Evolutionary conservation across 306 rosid species (phyloP).

Genomic region (Albizia julibrissin): DNA sequence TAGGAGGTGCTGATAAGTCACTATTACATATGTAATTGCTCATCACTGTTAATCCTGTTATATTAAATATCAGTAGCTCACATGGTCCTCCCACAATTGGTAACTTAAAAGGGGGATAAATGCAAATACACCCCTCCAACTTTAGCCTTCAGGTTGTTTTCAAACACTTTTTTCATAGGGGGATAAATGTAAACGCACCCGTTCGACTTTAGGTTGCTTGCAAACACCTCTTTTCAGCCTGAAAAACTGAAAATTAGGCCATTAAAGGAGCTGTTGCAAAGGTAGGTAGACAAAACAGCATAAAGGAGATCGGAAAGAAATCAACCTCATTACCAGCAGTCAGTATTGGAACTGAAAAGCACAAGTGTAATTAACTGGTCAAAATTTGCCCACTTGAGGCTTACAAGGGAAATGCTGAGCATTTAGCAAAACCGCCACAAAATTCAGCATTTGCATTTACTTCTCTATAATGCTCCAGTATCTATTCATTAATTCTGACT

Average conservation of each 20-base stretch:
- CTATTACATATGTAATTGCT: neutral
- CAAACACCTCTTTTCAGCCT: neutral
- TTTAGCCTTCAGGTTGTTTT: neutral
- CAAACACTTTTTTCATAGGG: neutral
- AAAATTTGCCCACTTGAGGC: neutral
- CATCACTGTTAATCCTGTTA: neutral
- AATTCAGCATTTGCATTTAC: slow-evolving; percentile 22
- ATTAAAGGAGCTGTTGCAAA: neutral
- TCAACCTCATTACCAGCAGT: slow-evolving; percentile 13
- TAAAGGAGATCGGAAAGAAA: slow-evolving; percentile 11
- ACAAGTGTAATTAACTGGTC: slow-evolving; percentile 27
- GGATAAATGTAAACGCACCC: too few species aligned
- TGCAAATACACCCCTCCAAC: neutral
- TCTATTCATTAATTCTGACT: slow-evolving; percentile 50
- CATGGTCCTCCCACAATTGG: neutral
- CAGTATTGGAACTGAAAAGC: slow-evolving; percentile 22
- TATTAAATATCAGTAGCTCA: neutral
- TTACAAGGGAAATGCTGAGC: neutral
- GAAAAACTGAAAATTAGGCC: neutral
- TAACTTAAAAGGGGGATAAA: neutral
- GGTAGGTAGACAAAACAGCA: slow-evolving; percentile 8
- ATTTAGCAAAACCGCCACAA: slow-evolving; percentile 8
- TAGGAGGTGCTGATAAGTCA: neutral
- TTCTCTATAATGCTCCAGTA: slow-evolving; percentile 39
- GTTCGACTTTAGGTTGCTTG: too few species aligned